Percentiles rank a stretch among this genome's conserved stretches.
Conservation (phyloP, 2,329 filamentous ascomycete genomes). For the Zymoseptoria crescenta region DNA sequence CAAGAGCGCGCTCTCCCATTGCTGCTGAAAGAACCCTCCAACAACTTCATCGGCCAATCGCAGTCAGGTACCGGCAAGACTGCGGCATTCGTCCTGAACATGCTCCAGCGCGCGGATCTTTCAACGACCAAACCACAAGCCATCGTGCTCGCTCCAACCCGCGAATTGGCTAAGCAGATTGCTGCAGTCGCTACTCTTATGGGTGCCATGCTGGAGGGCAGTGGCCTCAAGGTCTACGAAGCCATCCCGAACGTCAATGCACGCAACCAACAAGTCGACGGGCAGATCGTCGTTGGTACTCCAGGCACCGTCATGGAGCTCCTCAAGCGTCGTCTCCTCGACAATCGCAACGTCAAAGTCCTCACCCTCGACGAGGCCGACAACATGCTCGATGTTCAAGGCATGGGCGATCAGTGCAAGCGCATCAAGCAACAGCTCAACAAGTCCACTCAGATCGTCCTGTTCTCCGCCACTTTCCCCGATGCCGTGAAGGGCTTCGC, state of each 20-base stretch:
- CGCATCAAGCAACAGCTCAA: slow-evolving; percentile 75
- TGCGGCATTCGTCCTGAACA: slow-evolving; percentile 88
- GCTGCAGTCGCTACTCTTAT: slow-evolving; percentile 75
- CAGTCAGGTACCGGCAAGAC: slow-evolving; percentile 98
- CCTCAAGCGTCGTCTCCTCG: slow-evolving; percentile 67
- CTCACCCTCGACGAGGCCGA: slow-evolving; percentile 95
- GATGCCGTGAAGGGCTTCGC: slow-evolving; percentile 79
- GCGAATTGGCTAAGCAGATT: slow-evolving; percentile 92
- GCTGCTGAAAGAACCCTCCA: slow-evolving; percentile 75
- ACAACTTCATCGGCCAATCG: slow-evolving; percentile 96
- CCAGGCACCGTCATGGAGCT: slow-evolving; percentile 88
- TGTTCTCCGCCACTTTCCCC: slow-evolving; percentile 94
- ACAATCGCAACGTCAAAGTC: slow-evolving; percentile 64
- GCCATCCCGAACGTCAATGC: slow-evolving; percentile 72
- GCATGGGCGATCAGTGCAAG: slow-evolving; percentile 88
- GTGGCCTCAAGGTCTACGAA: slow-evolving; percentile 65
- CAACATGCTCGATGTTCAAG: slow-evolving; percentile 96
- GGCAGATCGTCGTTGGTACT: slow-evolving; percentile 82
- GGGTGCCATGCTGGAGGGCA: slow-evolving; percentile 63
- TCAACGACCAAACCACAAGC: slow-evolving; percentile 67
- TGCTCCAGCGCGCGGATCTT: slow-evolving; percentile 78
- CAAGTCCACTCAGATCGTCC: slow-evolving; percentile 69
- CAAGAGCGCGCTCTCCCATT: slow-evolving; percentile 91
- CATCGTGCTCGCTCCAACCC: slow-evolving; percentile 80
- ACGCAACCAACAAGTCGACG: slow-evolving; percentile 60